Evolutionary conservation across 2,329 filamentous ascomycete genomes (phyloP), one percentile per base, ranked within the genome.

Genomic region (Ophiostoma quercus): DNA sequence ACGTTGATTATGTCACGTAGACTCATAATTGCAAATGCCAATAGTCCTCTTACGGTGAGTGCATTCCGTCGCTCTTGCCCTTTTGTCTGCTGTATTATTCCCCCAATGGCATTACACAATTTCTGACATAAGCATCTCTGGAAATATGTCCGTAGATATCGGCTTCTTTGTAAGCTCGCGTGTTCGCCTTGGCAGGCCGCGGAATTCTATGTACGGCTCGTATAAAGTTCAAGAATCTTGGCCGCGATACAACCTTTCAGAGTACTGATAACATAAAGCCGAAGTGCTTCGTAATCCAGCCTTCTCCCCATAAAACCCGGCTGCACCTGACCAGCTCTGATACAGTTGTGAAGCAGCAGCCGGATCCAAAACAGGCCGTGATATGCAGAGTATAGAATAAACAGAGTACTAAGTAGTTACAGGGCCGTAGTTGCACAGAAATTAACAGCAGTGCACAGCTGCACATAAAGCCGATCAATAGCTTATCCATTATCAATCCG

Each of bases 381-480:
- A 57, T 41, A 14, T 41, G 11, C 37, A 39, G 37, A 39, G 37
- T 19, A 43, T 16, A 7, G 14, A 43, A 12, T 8, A 39, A 39
- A 9, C 37, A 39, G 37, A 37, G 34, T 2, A 29, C 25, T 29
- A 2, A 29, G 9, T 9, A 37, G 9, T 37, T 9, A 37, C 6
- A n/a, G n/a, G 6, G 1, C 3, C 6, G 9, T 9, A 37, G 9
- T 37, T 9, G 4, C 6, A 39, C 8, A 39, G 8, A 39, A 39
- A 39, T 39, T 9, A 11, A 41, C 1, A 41, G 39, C 2, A 12
- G 1, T 14, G 43, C 7, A 43, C 12, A 47, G 43, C 43, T 47
- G 41, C 41, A n/a, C 43, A 57, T 57, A 57, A 57, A 57, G 22
- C 51, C 51, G 51, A 57, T 57, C 51, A 25, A 57, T 57, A 57